Evolutionary conservation across 1,284 basidiomycete genomes (phyloP).

Genomic region (Nidula niveotomentosa): DNA sequence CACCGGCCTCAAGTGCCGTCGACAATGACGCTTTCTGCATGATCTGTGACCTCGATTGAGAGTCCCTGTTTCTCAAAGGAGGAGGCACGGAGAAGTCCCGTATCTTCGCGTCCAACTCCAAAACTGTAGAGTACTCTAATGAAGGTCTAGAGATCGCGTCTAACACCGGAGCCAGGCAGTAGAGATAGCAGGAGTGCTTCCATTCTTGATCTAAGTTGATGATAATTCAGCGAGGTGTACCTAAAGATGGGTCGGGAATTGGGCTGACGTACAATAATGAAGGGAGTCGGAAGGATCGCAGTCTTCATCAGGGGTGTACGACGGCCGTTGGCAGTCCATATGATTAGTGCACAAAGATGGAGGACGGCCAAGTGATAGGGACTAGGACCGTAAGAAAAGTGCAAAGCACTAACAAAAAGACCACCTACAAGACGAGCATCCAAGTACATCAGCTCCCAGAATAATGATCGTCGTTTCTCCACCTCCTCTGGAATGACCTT

Average conservation of each 20-base stretch:
- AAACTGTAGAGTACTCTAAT: conserved; percentile 49
- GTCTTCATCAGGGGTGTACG: conserved; percentile 33
- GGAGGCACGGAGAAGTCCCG: conserved; percentile 57
- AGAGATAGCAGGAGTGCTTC: conserved; percentile 59
- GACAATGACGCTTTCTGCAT: conserved; percentile 58
- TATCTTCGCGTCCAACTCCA: conserved; percentile 57
- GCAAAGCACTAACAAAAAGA: neutral
- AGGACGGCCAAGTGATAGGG: conserved; percentile 41
- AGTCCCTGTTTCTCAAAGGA: conserved; percentile 34
- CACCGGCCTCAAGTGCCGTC: conserved; percentile 58
- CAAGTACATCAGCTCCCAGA: conserved; percentile 45
- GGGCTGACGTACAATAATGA: conserved; percentile 32
- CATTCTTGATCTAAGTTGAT: conserved; percentile 50
- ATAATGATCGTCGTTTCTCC: conserved; percentile 41
- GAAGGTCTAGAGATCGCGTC: conserved; percentile 54
- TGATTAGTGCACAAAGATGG: conserved; percentile 41
- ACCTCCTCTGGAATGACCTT: conserved; percentile 46
- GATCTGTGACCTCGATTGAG: conserved; percentile 38
- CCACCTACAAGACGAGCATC: conserved; percentile 40
- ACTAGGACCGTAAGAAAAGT: conserved; percentile 17
- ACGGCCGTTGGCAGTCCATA: conserved; percentile 41
- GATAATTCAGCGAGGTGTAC: conserved; percentile 1
- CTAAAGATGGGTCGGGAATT: neutral
- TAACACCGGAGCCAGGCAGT: conserved; percentile 55
- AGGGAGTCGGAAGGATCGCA: conserved; percentile 29